Percentiles rank a stretch among this genome's conserved stretches.
phyloP scores from a whole-genome alignment of 2,329 filamentous ascomycete genomes.

The Verticillium tricorpus region DNA sequence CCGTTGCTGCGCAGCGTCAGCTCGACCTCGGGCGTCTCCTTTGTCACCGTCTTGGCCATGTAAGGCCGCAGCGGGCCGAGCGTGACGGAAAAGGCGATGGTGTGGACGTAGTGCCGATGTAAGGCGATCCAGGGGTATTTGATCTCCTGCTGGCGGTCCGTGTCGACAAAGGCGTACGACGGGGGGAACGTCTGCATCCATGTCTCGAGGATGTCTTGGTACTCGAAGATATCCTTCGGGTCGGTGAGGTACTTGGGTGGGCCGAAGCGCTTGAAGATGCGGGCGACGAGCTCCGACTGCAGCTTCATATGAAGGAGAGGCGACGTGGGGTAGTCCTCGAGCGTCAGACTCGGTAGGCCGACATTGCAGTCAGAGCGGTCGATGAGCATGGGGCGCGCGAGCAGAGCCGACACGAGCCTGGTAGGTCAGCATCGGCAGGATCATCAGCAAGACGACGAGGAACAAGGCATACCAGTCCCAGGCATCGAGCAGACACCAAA shows the following conservation, averaged over 20 bases:
- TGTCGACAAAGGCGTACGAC: constrained; percentile 22
- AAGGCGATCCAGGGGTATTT: constrained; percentile 36
- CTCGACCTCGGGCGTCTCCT: background rate
- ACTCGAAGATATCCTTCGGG: constrained; percentile 24
- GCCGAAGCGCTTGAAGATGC: constrained; percentile 25
- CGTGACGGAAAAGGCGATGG: constrained; percentile 8
- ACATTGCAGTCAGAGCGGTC: constrained; percentile 27
- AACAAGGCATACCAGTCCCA: constrained; percentile 29
- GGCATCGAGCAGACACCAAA: constrained; percentile 31
- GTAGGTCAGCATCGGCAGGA: background rate
- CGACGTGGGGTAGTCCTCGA: constrained; percentile 26
- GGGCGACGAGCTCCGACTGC: constrained; percentile 26
- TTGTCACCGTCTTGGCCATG: background rate
- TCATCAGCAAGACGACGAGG: background rate
- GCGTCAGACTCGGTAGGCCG: constrained; percentile 23
- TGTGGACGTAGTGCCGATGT: constrained; percentile 41
- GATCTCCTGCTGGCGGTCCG: constrained; percentile 25
- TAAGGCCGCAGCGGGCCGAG: background rate
- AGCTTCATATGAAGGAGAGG: constrained; percentile 30
- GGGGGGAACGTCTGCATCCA: constrained; percentile 40
- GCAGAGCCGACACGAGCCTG: constrained; percentile 30
- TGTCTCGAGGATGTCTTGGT: constrained; percentile 28
- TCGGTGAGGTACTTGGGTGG: constrained; percentile 17
- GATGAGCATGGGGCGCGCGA: constrained; percentile 28
- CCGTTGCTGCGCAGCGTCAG: constrained; percentile 18